Evolutionary conservation across 805 yeast species (phyloP), one percentile per base, ranked within the genome.

Genomic region (Hanseniaspora vineae): DNA sequence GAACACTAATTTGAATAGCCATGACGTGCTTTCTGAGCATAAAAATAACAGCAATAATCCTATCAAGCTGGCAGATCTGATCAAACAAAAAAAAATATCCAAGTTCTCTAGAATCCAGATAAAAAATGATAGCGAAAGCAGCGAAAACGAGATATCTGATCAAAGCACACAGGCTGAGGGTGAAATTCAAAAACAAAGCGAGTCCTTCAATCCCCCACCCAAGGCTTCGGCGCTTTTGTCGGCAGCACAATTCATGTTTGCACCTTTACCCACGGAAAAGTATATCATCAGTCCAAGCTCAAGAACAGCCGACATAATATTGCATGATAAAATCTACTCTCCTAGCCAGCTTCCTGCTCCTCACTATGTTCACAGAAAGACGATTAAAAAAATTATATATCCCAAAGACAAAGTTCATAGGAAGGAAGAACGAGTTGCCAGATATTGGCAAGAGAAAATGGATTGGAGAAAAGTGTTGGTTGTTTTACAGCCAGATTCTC

Each of bases 401-500:
- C 64, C 63, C 3, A 58, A 62, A 42, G 66, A 64, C 42, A 54
- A 60, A 31, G 54, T 50, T 2, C 60, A 64, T 49, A 53, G 62
- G 39, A 58, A 61, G 1, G 70, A 69, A 49, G 97, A 92, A 54
- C 73, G 76, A 48, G 82, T 92, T 46, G 98, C 98, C 0, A 68
- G 95, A 39, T 77, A 80, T 44, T 92, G 95, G 82, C 97, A 90
- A 59, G 71, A 76, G 49, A 78, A 76, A 11, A 76, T 87, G 81
- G 64, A 77, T 14, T 90, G 98, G 98, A 69, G 97, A 42, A 90
- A 90, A 64, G 96, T 92, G 2, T 66, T 92, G 29, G 96, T 89
- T 1, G 78, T 78, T 42, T 66, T 92, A 52, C 76, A 79, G 53
- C 96, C 97, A 0, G 98, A 90, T 62, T 96, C 98, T 0, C 98